Conservation (phyloP, 2,329 filamentous ascomycete species). For the Exophiala oligosperma region DNA sequence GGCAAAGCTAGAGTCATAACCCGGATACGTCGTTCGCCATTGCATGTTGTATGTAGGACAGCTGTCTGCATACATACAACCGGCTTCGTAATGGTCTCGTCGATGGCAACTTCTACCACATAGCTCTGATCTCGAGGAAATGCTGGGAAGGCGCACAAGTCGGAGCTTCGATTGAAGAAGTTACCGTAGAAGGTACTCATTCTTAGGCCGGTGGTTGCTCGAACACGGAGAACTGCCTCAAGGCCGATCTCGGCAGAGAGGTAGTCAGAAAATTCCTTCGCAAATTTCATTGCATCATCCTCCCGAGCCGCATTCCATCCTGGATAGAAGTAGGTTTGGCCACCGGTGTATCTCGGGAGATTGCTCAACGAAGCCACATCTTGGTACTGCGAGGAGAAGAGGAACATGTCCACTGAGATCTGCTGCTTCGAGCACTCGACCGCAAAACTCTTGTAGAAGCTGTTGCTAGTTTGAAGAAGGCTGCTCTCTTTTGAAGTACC, state of each 20-base stretch:
- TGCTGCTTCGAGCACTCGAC: slow-evolving; percentile 99
- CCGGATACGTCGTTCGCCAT: slow-evolving; percentile 91
- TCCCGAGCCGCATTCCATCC: slow-evolving; percentile 93
- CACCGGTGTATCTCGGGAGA: slow-evolving; percentile 90
- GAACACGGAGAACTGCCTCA: slow-evolving; percentile 91
- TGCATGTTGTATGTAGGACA: slow-evolving; percentile 95
- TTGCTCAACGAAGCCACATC: slow-evolving; percentile 97
- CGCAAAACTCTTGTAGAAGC: slow-evolving; percentile 98
- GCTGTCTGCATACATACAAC: slow-evolving; percentile 92
- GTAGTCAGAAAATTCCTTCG: slow-evolving; percentile 93
- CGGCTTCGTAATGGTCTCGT: slow-evolving; percentile 88
- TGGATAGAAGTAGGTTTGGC: slow-evolving; percentile 97
- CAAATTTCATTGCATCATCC: slow-evolving; percentile 97
- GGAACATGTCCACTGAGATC: slow-evolving; percentile 97
- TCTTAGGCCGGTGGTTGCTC: slow-evolving; percentile 87
- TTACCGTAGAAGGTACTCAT: slow-evolving; percentile 99
- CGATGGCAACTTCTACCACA: slow-evolving; percentile 96
- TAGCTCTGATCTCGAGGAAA: slow-evolving; percentile 97
- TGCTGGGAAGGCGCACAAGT: slow-evolving; percentile 95
- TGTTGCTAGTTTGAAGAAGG: slow-evolving; percentile 86
- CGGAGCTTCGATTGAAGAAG: slow-evolving; percentile 98
- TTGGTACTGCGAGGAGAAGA: slow-evolving; percentile 94
- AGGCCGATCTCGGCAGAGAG: slow-evolving; percentile 95
- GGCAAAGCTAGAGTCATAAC: slow-evolving; percentile 92
- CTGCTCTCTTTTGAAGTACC: slow-evolving; percentile 89